Base-by-base conservation (phyloP, 352 stramenopile genomes). In the Plasmopara viticola region DNA sequence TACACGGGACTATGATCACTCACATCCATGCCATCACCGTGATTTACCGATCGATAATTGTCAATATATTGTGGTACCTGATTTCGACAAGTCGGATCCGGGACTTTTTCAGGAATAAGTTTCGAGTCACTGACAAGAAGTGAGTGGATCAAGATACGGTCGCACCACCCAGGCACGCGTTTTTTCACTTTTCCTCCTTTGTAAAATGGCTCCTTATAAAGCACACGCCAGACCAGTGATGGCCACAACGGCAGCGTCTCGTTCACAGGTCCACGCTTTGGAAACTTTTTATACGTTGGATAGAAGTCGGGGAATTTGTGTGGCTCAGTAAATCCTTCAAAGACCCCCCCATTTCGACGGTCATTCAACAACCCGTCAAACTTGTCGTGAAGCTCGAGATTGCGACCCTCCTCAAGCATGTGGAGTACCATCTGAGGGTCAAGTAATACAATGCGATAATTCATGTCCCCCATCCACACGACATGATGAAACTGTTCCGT, bases 141-240 rank as follows among this genome's bases (percentile, higher is more conserved):
- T 35, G 82, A 93, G 59, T 93, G 78, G 44, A 86, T 78, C 29
- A 94, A 59, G 49, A 95, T 93, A 37, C 86, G 84, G 58, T 95
- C 86, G 53, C 78, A 92, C 78, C 81, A 95, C 0, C 78, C 77
- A 8, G 86, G 86, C 20, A 93, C 80, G n/a, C 82, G 84, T 43
- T 91, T 88, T 66, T 93, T 92, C n/a, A 89, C 72, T 45, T 92
- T 88, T 10, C 86, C 84, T 34, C 86, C 86, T 56, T 95, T 95
- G 60, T 92, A 94, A 46, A 95, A 92, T 6, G 86, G 80, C 41
- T 95, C 86, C 55, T 95, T 94, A 68, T 93, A 93, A 8, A 89
- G 57, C 43, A 87, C 72, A 7, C 78, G 73, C 48, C 90, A 95
- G 13, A 91, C 78, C 2, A 84, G 66, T 7, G 78, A 74, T 13